Evolutionary conservation across 192 early-diverging fungal genomes (phyloP).

Genomic region (Glomus cerebriforme): DNA sequence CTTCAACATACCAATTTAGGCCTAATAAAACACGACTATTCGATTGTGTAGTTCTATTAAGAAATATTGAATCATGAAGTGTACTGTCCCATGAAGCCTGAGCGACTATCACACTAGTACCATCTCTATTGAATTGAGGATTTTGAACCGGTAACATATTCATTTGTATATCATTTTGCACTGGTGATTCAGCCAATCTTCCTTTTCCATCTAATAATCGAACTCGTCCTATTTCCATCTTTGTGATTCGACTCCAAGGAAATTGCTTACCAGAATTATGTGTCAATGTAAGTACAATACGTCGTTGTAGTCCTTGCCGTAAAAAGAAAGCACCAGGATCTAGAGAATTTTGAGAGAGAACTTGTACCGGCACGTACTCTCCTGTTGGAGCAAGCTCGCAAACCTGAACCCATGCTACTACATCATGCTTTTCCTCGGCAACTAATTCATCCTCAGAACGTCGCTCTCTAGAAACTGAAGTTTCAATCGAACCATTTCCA

Average conservation of each 20-base stretch:
- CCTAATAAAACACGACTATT: constrained; percentile 61
- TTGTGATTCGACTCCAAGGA: constrained; percentile 48
- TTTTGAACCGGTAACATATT: constrained; percentile 51
- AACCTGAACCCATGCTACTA: constrained; percentile 65
- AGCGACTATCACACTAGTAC: constrained; percentile 59
- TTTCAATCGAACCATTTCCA: constrained; percentile 36
- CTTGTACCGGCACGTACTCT: constrained; percentile 60
- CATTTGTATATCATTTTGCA: constrained; percentile 53
- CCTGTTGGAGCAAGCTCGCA: constrained; percentile 67
- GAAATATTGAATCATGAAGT: constrained; percentile 63
- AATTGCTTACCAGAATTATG: constrained; percentile 72
- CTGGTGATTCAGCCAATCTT: constrained; percentile 50
- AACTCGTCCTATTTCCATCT: constrained; percentile 49
- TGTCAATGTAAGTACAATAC: constrained; percentile 61
- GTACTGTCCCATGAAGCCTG: constrained; percentile 77
- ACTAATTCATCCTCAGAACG: constrained; percentile 63
- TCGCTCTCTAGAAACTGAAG: constrained; percentile 34
- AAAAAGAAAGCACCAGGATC: constrained; percentile 62
- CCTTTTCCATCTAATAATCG: constrained; percentile 63
- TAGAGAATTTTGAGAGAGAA: constrained; percentile 43
- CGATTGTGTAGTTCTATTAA: constrained; percentile 64
- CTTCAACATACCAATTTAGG: constrained; percentile 56
- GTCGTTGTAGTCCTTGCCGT: constrained; percentile 76
- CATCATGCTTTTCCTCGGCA: constrained; percentile 66
- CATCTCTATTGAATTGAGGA: constrained; percentile 56